Conservation (phyloP, 208 protist species). For the Acanthamoeba polyphaga region DNA sequence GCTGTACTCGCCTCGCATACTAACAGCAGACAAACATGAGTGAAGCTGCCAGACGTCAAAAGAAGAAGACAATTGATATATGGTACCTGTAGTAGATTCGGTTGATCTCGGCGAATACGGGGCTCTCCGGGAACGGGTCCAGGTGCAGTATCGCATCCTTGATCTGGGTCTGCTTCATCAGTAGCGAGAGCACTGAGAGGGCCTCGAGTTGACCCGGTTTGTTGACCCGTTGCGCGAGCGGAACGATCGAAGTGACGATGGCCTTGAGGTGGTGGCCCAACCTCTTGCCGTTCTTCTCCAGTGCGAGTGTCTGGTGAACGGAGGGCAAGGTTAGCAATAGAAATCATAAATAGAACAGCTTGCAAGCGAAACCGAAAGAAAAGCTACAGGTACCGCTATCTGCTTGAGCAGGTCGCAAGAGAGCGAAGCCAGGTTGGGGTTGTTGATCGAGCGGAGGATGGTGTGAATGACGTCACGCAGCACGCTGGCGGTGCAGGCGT, state of each 20-base stretch:
- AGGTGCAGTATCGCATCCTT: conserved; percentile 56
- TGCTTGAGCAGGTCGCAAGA: conserved; percentile 58
- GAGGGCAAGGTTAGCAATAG: not conserved
- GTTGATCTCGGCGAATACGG: conserved; percentile 27
- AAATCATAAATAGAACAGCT: not conserved
- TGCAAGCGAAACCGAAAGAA: no score
- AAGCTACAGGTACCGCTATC: not conserved
- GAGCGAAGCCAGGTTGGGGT: conserved; percentile 7
- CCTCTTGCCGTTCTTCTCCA: conserved; percentile 33
- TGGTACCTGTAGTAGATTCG: conserved; percentile 63
- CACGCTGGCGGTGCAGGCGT: conserved; percentile 17
- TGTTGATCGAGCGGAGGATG: conserved; percentile 24
- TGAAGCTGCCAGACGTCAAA: not conserved
- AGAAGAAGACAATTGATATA: not conserved
- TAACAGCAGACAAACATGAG: not conserved
- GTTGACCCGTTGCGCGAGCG: not conserved
- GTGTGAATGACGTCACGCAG: conserved; percentile 72
- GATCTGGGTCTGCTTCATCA: conserved; percentile 52
- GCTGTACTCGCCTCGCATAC: conserved; percentile 41
- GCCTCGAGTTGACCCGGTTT: conserved; percentile 33
- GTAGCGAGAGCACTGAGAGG: conserved; percentile 12
- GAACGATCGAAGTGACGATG: conserved; percentile 52
- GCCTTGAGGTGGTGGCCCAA: conserved; percentile 58
- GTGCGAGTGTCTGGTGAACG: conserved; percentile 8
- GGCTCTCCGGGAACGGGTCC: conserved; percentile 59